Conservation (phyloP, 345 rosid species). For the Populus deltoides region DNA sequence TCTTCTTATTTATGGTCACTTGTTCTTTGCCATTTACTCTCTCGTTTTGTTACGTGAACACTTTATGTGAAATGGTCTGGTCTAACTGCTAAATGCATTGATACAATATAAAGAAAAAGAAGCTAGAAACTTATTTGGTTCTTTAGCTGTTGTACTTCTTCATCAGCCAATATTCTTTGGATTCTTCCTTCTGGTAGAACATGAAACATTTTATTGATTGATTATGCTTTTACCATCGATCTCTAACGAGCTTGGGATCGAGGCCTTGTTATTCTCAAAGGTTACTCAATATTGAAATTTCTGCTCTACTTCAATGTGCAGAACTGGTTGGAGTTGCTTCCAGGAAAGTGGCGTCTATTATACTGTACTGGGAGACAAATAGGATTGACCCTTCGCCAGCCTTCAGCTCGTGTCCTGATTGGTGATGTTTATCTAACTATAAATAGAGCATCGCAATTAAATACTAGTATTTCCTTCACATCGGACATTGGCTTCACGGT, state of each 20-base stretch:
- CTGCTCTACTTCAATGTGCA: conserved; percentile 26
- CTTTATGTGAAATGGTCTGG: not conserved
- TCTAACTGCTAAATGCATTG: not conserved
- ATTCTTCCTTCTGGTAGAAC: not conserved
- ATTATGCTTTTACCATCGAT: not conserved
- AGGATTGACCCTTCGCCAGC: conserved; percentile 88
- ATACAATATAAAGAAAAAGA: not conserved
- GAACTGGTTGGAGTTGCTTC: conserved; percentile 80
- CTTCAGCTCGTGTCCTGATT: conserved; percentile 62
- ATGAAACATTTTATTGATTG: not conserved
- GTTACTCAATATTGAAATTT: conserved; percentile 3
- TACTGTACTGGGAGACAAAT: conserved; percentile 85
- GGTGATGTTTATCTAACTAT: conserved; percentile 62
- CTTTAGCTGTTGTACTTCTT: not conserved
- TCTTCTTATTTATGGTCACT: not conserved
- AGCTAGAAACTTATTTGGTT: not conserved
- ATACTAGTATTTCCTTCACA: conserved; percentile 39
- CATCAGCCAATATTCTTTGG: no score
- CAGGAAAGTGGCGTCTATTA: conserved; percentile 86
- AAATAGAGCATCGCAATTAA: conserved; percentile 36
- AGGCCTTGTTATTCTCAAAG: not conserved
- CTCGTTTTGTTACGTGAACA: not conserved
- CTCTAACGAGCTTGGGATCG: no score
- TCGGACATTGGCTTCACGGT: conserved; percentile 63
- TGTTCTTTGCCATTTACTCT: not conserved